These are phyloP conservation scores for Cubamyces lactineus DNA, from an alignment of 768 basidiomycete species.

Conservation along the genomic window DNA sequence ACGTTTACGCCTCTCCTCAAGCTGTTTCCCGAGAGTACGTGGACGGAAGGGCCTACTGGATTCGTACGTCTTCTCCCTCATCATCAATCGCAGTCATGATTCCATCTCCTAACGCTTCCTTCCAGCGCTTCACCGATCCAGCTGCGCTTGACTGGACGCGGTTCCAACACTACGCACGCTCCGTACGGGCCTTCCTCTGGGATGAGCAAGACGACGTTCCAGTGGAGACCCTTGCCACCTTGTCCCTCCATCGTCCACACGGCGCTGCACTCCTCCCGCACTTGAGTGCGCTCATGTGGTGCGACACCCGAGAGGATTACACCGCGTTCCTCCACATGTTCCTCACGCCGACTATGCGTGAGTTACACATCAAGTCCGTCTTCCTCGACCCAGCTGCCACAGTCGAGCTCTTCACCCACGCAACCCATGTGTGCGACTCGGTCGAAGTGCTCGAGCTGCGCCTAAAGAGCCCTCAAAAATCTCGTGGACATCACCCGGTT, in stretches of 20 bases:
- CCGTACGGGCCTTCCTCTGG: conserved; percentile 9
- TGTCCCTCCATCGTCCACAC: not conserved
- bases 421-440: not conserved
- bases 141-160: conserved; percentile 9
- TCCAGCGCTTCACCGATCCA: not conserved
- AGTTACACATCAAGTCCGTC: not conserved
- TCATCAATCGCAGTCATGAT: not conserved
- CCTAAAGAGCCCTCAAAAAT: not conserved
- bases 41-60: not conserved
- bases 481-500: not conserved
- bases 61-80: not conserved
- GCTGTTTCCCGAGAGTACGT: conserved; percentile 1
- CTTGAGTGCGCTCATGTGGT: conserved; percentile 4
- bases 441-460: not conserved
- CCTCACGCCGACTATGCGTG: not conserved
- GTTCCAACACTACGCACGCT: conserved; percentile 2
- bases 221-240: not conserved
- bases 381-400: not conserved
- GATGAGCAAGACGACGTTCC: not conserved
- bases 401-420: not conserved
- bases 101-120: not conserved
- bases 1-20: not conserved
- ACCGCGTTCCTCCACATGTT: conserved; percentile 2
- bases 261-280: not conserved
- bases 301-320: not conserved